Conservation (phyloP, 176 grass and related monocot genomes). For the Musa acuminata region DNA sequence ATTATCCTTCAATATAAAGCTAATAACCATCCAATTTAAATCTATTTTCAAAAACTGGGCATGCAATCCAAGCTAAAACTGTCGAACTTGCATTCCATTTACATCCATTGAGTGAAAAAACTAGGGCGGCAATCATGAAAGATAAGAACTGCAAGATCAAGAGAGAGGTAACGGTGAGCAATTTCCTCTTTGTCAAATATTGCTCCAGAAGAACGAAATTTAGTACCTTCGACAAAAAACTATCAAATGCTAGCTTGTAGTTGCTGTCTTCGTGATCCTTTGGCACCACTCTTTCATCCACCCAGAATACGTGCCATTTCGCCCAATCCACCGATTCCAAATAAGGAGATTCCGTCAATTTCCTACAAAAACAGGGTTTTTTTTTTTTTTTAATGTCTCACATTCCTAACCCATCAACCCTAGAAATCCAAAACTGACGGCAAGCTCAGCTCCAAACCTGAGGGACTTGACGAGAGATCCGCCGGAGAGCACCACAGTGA, state of each 20-base stretch:
- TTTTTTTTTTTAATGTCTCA: not conserved
- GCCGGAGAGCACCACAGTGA: slow-evolving; percentile 76
- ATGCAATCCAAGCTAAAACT: not conserved
- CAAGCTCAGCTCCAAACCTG: slow-evolving; percentile 20
- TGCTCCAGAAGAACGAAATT: not conserved
- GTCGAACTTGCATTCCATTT: not conserved
- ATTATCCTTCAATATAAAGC: not conserved
- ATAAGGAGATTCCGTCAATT: slow-evolving; percentile 42
- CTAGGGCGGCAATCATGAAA: not conserved
- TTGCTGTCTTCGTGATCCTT: slow-evolving; percentile 64
- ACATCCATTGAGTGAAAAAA: too few species aligned
- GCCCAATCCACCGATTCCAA: slow-evolving; percentile 50
- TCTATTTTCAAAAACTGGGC: not conserved
- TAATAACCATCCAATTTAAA: not conserved
- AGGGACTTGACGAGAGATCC: slow-evolving; percentile 48
- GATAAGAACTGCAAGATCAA: not conserved
- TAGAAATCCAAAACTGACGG: not conserved
- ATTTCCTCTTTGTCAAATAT: not conserved
- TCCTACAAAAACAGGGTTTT: slow-evolving; percentile 28
- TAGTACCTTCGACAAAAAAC: slow-evolving; percentile 58
- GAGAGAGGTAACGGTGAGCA: not conserved
- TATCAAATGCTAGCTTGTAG: slow-evolving; percentile 55
- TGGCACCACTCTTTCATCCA: slow-evolving; percentile 59
- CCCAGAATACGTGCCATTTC: slow-evolving; percentile 72
- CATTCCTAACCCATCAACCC: not conserved